These are phyloP conservation scores for Pythium vanterpoolii DNA, from an alignment of 352 stramenopile species.

Conservation along the genomic window DNA sequence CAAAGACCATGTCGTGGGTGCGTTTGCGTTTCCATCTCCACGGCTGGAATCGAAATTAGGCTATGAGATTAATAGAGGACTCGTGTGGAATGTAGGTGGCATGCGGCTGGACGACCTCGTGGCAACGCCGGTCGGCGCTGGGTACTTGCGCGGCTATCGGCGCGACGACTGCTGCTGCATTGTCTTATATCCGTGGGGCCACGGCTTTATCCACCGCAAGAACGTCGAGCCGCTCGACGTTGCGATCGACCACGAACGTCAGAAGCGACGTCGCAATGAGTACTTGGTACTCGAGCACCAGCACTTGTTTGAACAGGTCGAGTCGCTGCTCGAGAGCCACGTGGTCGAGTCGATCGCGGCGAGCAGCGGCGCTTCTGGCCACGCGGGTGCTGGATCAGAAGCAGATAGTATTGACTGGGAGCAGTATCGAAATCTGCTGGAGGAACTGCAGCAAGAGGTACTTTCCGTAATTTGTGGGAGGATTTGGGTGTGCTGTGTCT, in stretches of 20 bases:
- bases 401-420: conserved; percentile 17
- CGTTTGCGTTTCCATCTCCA: too few relatives aligned
- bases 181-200: conserved; percentile 68
- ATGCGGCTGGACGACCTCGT: conserved; percentile 61
- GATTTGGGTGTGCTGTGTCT: neutral
- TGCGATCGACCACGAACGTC: conserved; percentile 24
- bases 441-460: conserved; percentile 47
- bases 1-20: conserved; percentile 70
- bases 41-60: conserved; percentile 25
- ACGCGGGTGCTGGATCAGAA: neutral
- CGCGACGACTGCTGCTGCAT: conserved; percentile 57
- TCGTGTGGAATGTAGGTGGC: conserved; percentile 20
- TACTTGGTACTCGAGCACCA: conserved; percentile 58
- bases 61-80: too few relatives aligned
- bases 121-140: conserved; percentile 51
- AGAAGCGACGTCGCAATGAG: conserved; percentile 22
- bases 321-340: conserved; percentile 51
- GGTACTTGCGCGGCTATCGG: conserved; percentile 61
- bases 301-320: conserved; percentile 67
- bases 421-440: conserved; percentile 49
- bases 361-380: neutral
- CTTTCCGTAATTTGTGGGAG: neutral
- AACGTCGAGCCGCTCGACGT: conserved; percentile 35
- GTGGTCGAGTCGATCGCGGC: conserved; percentile 15
- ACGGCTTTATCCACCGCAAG: conserved; percentile 65